Conservation (phyloP, 179 eudicot genomes). For the Spergularia azorica region DNA sequence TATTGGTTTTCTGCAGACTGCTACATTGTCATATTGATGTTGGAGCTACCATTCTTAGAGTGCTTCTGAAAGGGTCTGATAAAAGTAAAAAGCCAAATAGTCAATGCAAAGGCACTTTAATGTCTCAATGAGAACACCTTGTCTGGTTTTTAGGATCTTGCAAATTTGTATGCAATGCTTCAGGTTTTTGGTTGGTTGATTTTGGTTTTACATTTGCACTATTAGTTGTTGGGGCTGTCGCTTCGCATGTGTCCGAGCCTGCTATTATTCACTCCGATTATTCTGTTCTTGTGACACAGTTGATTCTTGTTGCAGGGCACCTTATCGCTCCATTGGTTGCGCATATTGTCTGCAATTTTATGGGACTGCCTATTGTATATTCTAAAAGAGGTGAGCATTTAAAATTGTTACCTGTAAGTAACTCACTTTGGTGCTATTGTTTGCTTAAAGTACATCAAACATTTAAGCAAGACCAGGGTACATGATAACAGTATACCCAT, state of each 20-base stretch:
- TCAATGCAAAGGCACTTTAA: too few relatives aligned
- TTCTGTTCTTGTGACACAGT: background rate
- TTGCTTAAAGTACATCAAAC: background rate
- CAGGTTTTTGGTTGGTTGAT: background rate
- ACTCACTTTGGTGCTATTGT: slow-evolving; percentile 2
- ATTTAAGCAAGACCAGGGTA: background rate
- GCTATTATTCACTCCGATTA: background rate
- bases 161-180: too few relatives aligned
- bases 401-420: background rate
- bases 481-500: too few relatives aligned
- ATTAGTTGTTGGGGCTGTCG: background rate
- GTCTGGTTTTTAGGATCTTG: too few relatives aligned
- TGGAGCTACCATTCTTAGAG: too few relatives aligned
- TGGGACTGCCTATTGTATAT: slow-evolving; percentile 78
- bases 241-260: background rate
- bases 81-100: too few relatives aligned
- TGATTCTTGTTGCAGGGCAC: slow-evolving; percentile 58
- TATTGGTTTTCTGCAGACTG: background rate
- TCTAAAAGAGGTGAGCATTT: slow-evolving; percentile 54
- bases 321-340: slow-evolving; percentile 73
- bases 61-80: too few relatives aligned
- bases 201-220: background rate
- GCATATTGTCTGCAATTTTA: slow-evolving; percentile 80
- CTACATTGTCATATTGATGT: too few relatives aligned
- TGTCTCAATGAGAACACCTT: too few relatives aligned